Evolutionary conservation across 2,329 filamentous ascomycete genomes (phyloP).

Genomic region (Colletotrichum sp.): DNA sequence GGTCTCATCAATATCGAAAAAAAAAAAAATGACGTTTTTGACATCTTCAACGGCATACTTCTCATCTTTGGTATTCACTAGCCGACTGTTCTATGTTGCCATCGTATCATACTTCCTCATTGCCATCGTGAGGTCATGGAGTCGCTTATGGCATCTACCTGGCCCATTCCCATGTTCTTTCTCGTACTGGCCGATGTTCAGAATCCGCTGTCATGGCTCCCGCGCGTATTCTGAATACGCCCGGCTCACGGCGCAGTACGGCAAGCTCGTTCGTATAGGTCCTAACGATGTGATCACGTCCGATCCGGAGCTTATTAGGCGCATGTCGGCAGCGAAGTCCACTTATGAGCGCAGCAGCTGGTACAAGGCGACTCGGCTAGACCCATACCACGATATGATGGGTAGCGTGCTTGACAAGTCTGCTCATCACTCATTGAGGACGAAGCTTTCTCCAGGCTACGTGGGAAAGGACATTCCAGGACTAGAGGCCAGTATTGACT

Average conservation of each 20-base stretch:
- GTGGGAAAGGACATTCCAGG: conserved; percentile 22
- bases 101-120: neutral
- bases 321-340: conserved; percentile 40
- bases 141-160: neutral
- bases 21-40: neutral
- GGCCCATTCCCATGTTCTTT: neutral
- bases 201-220: neutral
- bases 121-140: neutral
- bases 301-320: conserved; percentile 42
- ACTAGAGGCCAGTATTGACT: conserved; percentile 18
- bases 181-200: conserved; percentile 9
- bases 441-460: conserved; percentile 20
- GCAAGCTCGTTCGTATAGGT: conserved; percentile 42
- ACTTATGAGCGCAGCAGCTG: conserved; percentile 43
- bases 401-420: conserved; percentile 23
- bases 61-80: neutral
- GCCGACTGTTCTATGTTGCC: neutral
- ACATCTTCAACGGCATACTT: neutral
- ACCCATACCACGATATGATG: conserved; percentile 40
- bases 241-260: neutral
- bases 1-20: neutral
- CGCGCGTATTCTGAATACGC: neutral
- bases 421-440: conserved; percentile 14
- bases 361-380: conserved; percentile 55
- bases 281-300: conserved; percentile 45